Base-by-base conservation (phyloP, 345 rosid species). In the Hibiscus syriacus region DNA sequence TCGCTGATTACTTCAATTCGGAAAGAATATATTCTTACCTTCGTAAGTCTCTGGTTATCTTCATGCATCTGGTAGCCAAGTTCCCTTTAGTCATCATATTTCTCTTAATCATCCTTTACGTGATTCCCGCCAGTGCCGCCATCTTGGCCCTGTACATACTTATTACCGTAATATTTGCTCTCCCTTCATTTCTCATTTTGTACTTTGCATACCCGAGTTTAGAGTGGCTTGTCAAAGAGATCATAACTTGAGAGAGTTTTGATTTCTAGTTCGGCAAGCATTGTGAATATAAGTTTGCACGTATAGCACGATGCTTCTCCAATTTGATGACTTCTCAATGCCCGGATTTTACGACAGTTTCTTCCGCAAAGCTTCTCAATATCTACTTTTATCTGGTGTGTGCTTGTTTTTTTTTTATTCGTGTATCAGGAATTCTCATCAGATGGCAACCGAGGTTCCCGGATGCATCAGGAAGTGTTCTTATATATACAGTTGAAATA, bases 211-310 rank as follows among this genome's bases (percentile, higher is more conserved):
- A 79, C 13, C 88, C 83, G 12, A 78, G 80, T 76, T 73, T 89
- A 74, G 86, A 82, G 72, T 86, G 92, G 92, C 76, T 85, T 78
- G 77, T 85, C 36, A 82, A 87, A 68, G 92, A 89, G 79, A 84
- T 86, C 45, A 16, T 83, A 62, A 77, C 94, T 17, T 93, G 77
- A 84, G 55, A 67, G 23, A 69, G 59, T 34, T 39, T 69, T 60
- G 2, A 55, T 20, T 41, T 36, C 60, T 19, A 22, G 14, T 34
- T 64, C 22, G 14, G 58, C 55, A 23, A 58, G 64, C 59, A 32
- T 54, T 55, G 66, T 76, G 76, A 64, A 34, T 63, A 61, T 67
- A 49, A 55, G 64, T 67, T 63, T 63, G 70, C 76, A 52, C 61
- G 73, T 22, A 50, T 69, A 61, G 46, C 43, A 36, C 41, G 63